These are phyloP conservation scores for Botrytis fabae DNA, from an alignment of 2,329 filamentous ascomycete genomes.

Conservation along the genomic window DNA sequence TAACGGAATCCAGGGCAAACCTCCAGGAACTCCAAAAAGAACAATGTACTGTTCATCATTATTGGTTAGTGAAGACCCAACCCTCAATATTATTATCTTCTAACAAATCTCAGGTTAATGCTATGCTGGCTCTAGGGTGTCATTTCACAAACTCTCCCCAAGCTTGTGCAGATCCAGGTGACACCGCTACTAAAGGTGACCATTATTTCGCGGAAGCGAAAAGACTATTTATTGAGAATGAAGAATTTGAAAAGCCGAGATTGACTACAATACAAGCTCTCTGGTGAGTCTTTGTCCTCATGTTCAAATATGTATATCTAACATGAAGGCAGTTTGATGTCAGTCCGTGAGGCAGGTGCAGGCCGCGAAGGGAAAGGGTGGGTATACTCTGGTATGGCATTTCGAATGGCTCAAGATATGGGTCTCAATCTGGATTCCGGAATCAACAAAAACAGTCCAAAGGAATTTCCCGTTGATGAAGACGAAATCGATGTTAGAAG, in stretches of 20 bases:
- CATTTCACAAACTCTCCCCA: constrained; percentile 82
- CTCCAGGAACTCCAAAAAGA: constrained; percentile 50
- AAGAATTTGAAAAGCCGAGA: constrained; percentile 87
- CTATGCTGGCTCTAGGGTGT: constrained; percentile 88
- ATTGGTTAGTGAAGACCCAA: constrained; percentile 49
- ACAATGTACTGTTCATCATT: constrained; percentile 84
- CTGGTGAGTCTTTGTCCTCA: constrained; percentile 52
- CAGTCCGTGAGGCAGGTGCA: constrained; percentile 91
- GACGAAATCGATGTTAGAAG: constrained; percentile 84
- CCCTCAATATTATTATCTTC: constrained; percentile 54
- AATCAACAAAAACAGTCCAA: constrained; percentile 54
- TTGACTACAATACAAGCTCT: constrained; percentile 91
- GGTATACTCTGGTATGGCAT: constrained; percentile 98
- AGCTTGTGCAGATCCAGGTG: constrained; percentile 68
- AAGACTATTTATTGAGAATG: constrained; percentile 81
- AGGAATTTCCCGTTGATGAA: constrained; percentile 59
- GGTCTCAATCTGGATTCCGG: constrained; percentile 84
- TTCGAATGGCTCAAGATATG: constrained; percentile 94
- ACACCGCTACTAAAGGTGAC: constrained; percentile 85
- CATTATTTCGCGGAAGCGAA: constrained; percentile 97
- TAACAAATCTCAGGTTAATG: constrained; percentile 84
- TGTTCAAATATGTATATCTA: neutral
- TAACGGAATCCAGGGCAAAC: constrained; percentile 53
- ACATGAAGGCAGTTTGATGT: constrained; percentile 58
- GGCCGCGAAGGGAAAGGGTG: constrained; percentile 93